Evolutionary conservation across 352 stramenopile genomes (phyloP).

Genomic region (Phytophthora fragariaefolia): DNA sequence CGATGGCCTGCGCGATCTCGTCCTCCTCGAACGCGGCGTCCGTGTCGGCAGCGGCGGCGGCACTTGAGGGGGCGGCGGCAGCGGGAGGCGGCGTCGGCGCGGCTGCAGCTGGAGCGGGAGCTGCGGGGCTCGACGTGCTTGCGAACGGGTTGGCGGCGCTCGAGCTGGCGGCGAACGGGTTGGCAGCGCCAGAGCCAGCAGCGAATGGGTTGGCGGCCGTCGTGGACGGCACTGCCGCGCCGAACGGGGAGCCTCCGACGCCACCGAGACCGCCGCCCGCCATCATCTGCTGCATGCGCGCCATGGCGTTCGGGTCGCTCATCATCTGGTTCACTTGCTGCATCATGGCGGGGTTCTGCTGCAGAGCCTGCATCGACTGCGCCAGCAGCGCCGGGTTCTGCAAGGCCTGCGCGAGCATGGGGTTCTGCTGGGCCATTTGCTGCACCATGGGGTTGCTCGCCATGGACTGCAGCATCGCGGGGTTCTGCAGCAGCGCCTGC

Average conservation of each 20-base stretch:
- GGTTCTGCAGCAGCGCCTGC: slow-evolving; percentile 78
- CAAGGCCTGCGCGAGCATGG: slow-evolving; percentile 78
- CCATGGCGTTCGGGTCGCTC: slow-evolving; percentile 73
- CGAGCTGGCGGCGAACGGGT: slow-evolving; percentile 9
- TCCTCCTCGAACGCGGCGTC: slow-evolving; percentile 68
- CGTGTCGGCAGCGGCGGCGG: slow-evolving; percentile 8
- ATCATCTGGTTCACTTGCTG: slow-evolving; percentile 86
- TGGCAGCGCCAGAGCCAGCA: slow-evolving; percentile 9
- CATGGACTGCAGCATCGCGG: slow-evolving; percentile 73
- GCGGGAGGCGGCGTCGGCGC: too few relatives aligned
- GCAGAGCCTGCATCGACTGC: slow-evolving; percentile 70
- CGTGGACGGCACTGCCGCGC: slow-evolving; percentile 24
- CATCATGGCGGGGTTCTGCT: slow-evolving; percentile 86
- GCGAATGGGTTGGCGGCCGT: slow-evolving; percentile 55
- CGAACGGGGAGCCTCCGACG: slow-evolving; percentile 37
- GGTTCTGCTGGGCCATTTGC: slow-evolving; percentile 82
- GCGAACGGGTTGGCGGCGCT: slow-evolving; percentile 23
- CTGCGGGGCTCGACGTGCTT: slow-evolving; percentile 3
- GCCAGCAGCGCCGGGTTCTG: slow-evolving; percentile 76
- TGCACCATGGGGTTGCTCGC: slow-evolving; percentile 76
- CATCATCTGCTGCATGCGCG: slow-evolving; percentile 80
- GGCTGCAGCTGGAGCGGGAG: too few relatives aligned
- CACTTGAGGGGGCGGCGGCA: slow-evolving; percentile 6
- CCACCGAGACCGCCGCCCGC: slow-evolving; percentile 36
- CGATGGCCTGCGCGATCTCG: slow-evolving; percentile 81